phyloP scores from a whole-genome alignment of 176 grass and related monocot genomes.

The Oryza nivara region DNA sequence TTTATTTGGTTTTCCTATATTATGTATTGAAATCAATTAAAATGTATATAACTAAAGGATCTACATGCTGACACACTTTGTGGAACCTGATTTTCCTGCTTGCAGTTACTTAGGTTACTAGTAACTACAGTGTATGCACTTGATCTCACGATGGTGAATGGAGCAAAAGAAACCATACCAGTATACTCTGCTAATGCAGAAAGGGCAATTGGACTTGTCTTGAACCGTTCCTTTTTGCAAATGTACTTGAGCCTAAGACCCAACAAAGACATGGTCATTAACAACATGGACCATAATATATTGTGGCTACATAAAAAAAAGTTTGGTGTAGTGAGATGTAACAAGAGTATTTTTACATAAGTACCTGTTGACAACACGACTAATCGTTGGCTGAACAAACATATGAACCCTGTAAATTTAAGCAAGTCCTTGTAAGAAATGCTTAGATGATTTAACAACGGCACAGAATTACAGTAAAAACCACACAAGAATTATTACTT shows the following conservation, averaged over 20 bases:
- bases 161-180: conserved; percentile 53
- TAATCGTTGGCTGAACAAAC: conserved; percentile 84
- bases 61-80: neutral
- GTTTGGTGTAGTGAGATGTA: conserved; percentile 13
- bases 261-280: conserved; percentile 14
- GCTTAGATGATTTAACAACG: conserved; percentile 6
- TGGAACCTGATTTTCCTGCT: neutral
- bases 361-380: conserved; percentile 91
- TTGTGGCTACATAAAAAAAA: conserved; percentile 20
- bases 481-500: conserved; percentile 64
- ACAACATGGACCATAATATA: conserved; percentile 34
- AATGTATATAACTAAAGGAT: conserved; percentile 25
- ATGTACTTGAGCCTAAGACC: conserved; percentile 85
- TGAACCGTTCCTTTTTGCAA: conserved; percentile 89
- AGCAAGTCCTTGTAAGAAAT: conserved; percentile 38
- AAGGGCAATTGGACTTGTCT: conserved; percentile 81
- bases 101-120: neutral
- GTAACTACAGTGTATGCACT: neutral
- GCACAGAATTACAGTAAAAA: conserved; percentile 15
- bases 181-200: conserved; percentile 94
- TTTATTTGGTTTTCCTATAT: conserved; percentile 19
- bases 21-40: neutral
- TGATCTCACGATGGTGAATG: conserved; percentile 15
- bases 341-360: conserved; percentile 18
- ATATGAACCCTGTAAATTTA: conserved; percentile 83